These are phyloP conservation scores for Penicillium hesseltinei DNA, from an alignment of 2,329 filamentous ascomycete species.

Conservation along the genomic window DNA sequence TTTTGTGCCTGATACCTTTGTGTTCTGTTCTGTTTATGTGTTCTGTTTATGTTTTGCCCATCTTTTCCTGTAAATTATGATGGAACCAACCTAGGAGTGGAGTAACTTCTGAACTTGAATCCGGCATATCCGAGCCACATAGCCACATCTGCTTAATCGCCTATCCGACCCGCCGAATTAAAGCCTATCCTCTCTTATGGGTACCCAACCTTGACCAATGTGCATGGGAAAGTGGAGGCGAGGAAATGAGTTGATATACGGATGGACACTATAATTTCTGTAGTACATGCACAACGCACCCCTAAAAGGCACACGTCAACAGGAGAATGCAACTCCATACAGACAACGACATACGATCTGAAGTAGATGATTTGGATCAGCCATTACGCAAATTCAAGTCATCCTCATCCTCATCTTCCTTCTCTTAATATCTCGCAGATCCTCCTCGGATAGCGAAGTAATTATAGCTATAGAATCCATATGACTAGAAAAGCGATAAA, in stretches of 20 bases:
- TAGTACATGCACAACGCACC: no score
- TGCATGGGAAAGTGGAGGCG: neutral
- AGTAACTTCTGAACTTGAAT: neutral
- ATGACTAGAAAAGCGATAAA: neutral
- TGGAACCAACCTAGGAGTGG: neutral
- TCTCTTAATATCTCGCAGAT: neutral
- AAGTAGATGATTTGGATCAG: neutral
- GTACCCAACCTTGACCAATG: neutral
- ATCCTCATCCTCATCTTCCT: neutral
- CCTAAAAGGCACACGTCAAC: neutral
- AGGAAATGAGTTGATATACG: no score
- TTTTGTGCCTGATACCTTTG: slow-evolving; percentile 5
- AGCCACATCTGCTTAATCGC: neutral
- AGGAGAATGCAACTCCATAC: neutral
- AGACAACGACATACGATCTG: neutral
- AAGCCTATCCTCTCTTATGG: neutral
- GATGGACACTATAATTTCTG: neutral
- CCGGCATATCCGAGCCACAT: neutral
- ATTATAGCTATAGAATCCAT: neutral
- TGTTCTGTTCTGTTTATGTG: neutral
- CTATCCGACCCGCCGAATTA: neutral
- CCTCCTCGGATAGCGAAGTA: neutral
- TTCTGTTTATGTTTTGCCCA: neutral
- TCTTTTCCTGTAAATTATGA: neutral
- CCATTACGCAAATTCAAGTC: neutral